Evolutionary conservation across 352 stramenopile genomes (phyloP).

Genomic region (Halophytophthora batemanensis): DNA sequence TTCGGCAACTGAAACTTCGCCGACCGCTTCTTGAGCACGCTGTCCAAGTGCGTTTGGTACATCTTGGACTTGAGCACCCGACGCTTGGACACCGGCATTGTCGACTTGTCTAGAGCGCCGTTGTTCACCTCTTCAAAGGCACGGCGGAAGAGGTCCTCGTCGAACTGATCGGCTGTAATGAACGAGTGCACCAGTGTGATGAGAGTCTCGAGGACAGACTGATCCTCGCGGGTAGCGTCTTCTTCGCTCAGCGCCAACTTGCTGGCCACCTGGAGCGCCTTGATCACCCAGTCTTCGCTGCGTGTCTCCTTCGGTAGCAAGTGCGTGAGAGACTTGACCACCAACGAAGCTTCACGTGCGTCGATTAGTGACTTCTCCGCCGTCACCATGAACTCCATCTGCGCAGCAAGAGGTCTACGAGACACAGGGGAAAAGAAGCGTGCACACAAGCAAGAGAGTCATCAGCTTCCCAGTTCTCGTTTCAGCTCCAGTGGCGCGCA

Average conservation of each 20-base stretch:
- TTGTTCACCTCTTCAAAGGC: conserved; percentile 45
- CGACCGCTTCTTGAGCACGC: conserved; percentile 27
- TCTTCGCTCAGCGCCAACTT: conserved; percentile 30
- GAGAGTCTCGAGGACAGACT: conserved; percentile 27
- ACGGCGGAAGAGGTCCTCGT: conserved; percentile 41
- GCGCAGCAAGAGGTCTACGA: conserved; percentile 41
- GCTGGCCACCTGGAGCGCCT: conserved; percentile 37
- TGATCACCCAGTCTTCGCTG: conserved; percentile 43
- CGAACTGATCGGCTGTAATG: conserved; percentile 49
- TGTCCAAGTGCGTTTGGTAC: conserved; percentile 70
- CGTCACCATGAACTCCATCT: conserved; percentile 38
- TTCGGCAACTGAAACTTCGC: conserved; percentile 33
- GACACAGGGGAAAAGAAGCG: not conserved
- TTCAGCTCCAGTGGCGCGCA: not conserved
- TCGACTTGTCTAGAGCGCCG: conserved; percentile 34
- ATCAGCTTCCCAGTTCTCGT: not conserved
- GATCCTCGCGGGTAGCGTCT: conserved; percentile 13
- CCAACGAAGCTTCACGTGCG: conserved; percentile 42
- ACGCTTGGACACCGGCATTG: conserved; percentile 29
- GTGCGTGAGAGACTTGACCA: conserved; percentile 43
- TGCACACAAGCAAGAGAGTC: not conserved
- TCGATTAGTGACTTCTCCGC: conserved; percentile 28
- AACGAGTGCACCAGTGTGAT: conserved; percentile 50
- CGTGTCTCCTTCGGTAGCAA: conserved; percentile 50
- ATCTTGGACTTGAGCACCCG: conserved; percentile 42